phyloP scores from a whole-genome alignment of 306 rosid species.

The Cyclanthera cordifolia region DNA sequence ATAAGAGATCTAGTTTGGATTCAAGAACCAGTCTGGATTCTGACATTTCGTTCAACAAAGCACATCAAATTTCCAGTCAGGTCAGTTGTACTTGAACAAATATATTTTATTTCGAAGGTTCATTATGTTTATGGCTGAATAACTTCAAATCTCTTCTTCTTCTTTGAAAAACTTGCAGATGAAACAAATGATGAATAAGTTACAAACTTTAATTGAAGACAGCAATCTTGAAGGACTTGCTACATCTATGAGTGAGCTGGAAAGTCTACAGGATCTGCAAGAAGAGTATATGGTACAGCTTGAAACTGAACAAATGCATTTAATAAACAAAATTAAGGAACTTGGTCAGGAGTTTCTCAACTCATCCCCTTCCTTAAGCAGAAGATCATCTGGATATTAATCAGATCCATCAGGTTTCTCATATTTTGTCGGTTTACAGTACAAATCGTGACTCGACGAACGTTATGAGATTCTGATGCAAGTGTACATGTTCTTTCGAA shows the following conservation, averaged over 20 bases:
- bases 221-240: constrained; percentile 62
- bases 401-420: neutral
- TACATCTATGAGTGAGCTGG: constrained; percentile 50
- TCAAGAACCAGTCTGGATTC: constrained; percentile 49
- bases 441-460: neutral
- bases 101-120: neutral
- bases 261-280: constrained; percentile 58
- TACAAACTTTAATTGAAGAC: constrained; percentile 44
- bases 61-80: constrained; percentile 64
- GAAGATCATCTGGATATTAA: constrained; percentile 22
- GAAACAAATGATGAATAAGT: constrained; percentile 58
- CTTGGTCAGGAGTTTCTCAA: constrained; percentile 63
- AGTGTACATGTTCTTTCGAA: constrained; percentile 1
- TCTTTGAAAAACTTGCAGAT: constrained; percentile 33
- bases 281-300: constrained; percentile 68
- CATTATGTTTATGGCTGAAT: neutral
- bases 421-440: neutral
- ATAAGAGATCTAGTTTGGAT: constrained; percentile 31
- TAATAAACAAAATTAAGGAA: constrained; percentile 69
- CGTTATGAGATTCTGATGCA: neutral
- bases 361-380: constrained; percentile 48
- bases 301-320: constrained; percentile 78
- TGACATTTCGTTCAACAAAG: constrained; percentile 46
- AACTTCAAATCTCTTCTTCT: neutral
- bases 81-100: constrained; percentile 22